Evolutionary conservation across 345 rosid genomes (phyloP), one percentile per base, ranked within the genome.

Genomic region (Triadica sebifera): DNA sequence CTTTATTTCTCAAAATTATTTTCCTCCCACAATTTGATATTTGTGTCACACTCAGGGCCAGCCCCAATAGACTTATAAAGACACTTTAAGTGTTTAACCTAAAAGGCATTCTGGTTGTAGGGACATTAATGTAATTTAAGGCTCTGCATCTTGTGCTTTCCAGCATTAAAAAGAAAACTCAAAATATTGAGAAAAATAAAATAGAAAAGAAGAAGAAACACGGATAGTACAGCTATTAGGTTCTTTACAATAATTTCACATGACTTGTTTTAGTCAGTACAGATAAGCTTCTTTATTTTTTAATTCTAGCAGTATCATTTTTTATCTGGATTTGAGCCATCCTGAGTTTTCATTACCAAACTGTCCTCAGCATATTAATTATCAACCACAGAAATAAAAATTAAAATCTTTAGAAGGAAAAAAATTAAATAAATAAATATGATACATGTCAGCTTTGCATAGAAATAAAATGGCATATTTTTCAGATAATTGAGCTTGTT

Each of bases 101-200:
- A 65, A n/a, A 69, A 47, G n/a, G 8, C 49, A 25, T 25, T 29
- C 10, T 15, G 0, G n/a, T 47, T 55, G 5, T 49, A 57, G 72
- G 86, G 86, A 12, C 79, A 66, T 59, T 39, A 13, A 25, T 71
- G 74, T 59, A 73, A 74, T 67, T 77, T 74, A 25, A 57, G 72
- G 77, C 29, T 65, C 75, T 22, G 78, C 80, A 81, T 75, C 82
- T 73, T 72, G 77, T 85, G 88, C 88, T 83, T 85, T 85, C 45
- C 89, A 83, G 90, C 84, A 82, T 82, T 75, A 45, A 81, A 84
- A 87, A 83, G 90, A 70, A 85, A 84, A 74, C 83, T 61, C 39
- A 77, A 69, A 58, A 71, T 74, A 58, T 24, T 58, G 37, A 22
- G 74, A 73, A 43, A 43, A 10, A 43, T 7, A 10, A 43, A 43